Base-by-base conservation (phyloP, 768 basidiomycete genomes). In the Hortiboletus flavorubellus region DNA sequence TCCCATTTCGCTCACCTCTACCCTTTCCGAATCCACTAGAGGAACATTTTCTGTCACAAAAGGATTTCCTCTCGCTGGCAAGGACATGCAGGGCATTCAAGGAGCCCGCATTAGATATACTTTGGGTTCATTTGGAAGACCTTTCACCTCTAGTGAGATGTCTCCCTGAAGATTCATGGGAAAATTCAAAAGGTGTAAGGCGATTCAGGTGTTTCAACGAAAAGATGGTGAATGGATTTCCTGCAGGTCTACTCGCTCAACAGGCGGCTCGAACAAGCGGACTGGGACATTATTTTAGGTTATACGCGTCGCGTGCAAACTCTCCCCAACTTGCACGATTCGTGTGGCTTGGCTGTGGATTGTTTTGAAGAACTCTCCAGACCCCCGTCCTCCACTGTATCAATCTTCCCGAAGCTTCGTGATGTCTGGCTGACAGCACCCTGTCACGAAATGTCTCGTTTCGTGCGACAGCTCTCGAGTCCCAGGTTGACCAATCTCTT, bases 41-140 rank as follows among this genome's bases (percentile, higher is more conserved):
- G 3, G n/a, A 21, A 26, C 12, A 4, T 4, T 21, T 21, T 21
- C 2, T 21, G 21, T 21, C 21, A 21, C 11, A 8, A 15, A 11
- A 8, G 5, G 9, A 48, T 44, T 49, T 63, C 4, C 38, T 4
- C 12, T 5, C 29, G 0, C 26, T 60, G 5, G 51, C 63, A 1
- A 49, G 56, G 37, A 55, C 56, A 12, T 65, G 63, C 39, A 54
- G 10, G 23, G 12, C 55, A 16, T 62, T 66, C 55, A 64, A 50
- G n/a, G 53, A 53, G 0, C 49, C 53, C 3, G 63, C 60, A 2
- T 16, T 67, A 8, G 41, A 53, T 23, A 34, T 53, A 40, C 35
- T 62, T 7, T 65, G 51, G 58, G 33, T 40, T 2, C 42, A 55
- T 26, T 48, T 67, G 33, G 39, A 42, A 4, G 47, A 47, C 44